phyloP scores from a whole-genome alignment of 345 rosid genomes.

The Eucalyptus viminalis region DNA sequence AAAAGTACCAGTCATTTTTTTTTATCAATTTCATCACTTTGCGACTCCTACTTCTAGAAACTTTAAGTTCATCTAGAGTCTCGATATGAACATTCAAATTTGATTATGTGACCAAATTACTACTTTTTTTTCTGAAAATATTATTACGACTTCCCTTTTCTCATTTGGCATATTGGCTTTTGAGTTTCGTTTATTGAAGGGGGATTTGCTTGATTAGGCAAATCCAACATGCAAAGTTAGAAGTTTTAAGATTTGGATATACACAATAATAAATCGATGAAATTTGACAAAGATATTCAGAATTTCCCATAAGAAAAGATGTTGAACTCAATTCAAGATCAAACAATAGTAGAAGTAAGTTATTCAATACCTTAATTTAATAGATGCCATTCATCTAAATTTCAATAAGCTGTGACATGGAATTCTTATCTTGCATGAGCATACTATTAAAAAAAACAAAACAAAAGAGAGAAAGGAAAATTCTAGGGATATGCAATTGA shows the following conservation, averaged over 20 bases:
- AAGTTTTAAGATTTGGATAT: neutral
- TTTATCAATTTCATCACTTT: neutral
- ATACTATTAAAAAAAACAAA: neutral
- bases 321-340: no score
- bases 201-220: neutral
- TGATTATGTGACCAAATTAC: neutral
- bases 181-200: neutral
- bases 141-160: neutral
- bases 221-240: accelerated
- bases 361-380: neutral
- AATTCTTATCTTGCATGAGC: neutral
- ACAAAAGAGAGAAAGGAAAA: neutral
- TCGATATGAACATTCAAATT: no score
- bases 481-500: neutral
- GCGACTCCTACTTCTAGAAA: neutral
- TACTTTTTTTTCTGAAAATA: no score
- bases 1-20: neutral
- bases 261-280: neutral
- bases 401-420: neutral
- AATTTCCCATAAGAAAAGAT: neutral
- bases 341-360: neutral
- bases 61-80: neutral
- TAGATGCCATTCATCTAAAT: neutral
- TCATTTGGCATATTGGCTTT: neutral
- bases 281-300: accelerated